Base-by-base conservation (phyloP, 2,329 filamentous ascomycete species). In the Scedosporium aurantiacum region DNA sequence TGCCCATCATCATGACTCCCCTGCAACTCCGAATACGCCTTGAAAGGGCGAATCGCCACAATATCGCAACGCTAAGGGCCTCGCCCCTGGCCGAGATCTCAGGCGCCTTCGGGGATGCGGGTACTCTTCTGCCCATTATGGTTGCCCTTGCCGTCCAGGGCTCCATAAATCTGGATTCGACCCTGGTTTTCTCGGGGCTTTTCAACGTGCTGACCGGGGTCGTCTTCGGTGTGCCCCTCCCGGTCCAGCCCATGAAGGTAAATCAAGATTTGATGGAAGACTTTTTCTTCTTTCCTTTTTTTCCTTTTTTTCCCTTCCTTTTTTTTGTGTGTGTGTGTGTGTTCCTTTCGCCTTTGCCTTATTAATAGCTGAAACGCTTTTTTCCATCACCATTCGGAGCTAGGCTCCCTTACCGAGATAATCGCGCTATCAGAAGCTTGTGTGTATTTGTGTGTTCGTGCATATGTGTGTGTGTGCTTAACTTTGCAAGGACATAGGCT, bases 81-180 rank as follows among this genome's bases (percentile, higher is more conserved):
- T 72, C 75, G 4, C 80, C 82, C 16, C 69, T 80, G 63, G 74
- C 88, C 57, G 93, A 97, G 76, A 84, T 97, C 60, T 96, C 93
- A 1, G 93, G 93, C 59, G 89, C 92, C 0, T 81, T 85, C 2
- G 93, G 93, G 64, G 93, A 97, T 70, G 80, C 97, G 50, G 93
- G 93, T 65, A 97, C 93, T 2, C 82, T 96, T 32, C 82, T 96
- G 10, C 93, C 92, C 57, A 84, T 97, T 61, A 89, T 94, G 79
- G 90, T 96, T 68, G 90, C 92, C 2, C 84, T 97, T 28, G 86
- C 91, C 0, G 75, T 90, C 28, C 88, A 90, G 65, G 79, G 82
- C 40, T 92, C 89, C 7, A 89, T 97, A 67, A 87, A 90, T 23
- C 81, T 97, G 1, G 85, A 90, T 27, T 86, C 87, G 57, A 97